These are phyloP conservation scores for Dioscorea alata DNA, from an alignment of 106 monocot species.

Conservation along the genomic window DNA sequence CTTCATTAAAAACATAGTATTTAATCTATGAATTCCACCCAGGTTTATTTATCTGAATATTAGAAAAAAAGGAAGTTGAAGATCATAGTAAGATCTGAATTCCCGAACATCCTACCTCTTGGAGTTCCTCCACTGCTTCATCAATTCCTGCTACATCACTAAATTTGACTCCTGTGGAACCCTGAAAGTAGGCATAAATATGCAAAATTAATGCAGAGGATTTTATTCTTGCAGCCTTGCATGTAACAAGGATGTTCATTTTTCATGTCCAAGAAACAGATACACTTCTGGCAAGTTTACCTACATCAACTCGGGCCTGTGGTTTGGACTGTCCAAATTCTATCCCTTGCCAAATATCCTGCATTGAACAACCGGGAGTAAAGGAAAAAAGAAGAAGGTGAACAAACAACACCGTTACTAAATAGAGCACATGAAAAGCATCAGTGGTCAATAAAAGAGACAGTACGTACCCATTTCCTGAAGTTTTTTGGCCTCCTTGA, in stretches of 20 bases:
- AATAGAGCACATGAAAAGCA: background rate
- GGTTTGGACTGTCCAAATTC: slow-evolving; percentile 90
- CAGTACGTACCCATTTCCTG: slow-evolving; percentile 68
- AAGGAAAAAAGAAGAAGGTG: background rate
- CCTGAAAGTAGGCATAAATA: slow-evolving; percentile 24
- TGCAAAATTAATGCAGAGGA: no score
- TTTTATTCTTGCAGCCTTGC: no score
- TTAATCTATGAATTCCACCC: no score
- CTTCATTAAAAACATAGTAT: no score
- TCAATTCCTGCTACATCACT: slow-evolving; percentile 89
- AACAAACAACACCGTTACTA: background rate
- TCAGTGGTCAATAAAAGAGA: background rate
- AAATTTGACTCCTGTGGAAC: slow-evolving; percentile 76
- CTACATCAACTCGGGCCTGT: slow-evolving; percentile 87
- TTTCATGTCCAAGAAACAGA: no score
- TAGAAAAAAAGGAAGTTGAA: no score
- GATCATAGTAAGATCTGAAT: background rate
- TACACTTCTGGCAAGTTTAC: slow-evolving; percentile 7
- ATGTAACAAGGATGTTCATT: no score
- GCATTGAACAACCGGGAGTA: slow-evolving; percentile 4
- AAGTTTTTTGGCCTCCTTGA: slow-evolving; percentile 91
- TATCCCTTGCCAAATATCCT: slow-evolving; percentile 98
- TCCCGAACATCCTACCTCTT: slow-evolving; percentile 44
- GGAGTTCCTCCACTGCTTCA: slow-evolving; percentile 87
- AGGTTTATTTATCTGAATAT: no score